Conservation (phyloP, 345 rosid genomes). For the Salix arbutifolia region DNA sequence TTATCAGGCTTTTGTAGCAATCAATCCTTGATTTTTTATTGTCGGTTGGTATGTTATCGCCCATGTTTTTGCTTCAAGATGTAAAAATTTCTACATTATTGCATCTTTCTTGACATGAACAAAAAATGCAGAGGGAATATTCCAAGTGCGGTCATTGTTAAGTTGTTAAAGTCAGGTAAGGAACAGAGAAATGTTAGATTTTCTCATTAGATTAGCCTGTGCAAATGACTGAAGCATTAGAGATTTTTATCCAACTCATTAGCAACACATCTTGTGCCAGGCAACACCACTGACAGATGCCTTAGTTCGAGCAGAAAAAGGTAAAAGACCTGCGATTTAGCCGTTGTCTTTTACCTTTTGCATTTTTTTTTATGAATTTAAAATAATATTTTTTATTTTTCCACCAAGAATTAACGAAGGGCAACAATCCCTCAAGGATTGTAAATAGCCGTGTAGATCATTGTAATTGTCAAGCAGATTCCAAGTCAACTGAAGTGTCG, state of each 20-base stretch:
- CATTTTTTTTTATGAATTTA: too few relatives aligned
- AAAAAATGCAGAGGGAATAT: slow-evolving; percentile 8
- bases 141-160: slow-evolving; percentile 10
- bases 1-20: slow-evolving; percentile 8
- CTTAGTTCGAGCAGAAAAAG: neutral
- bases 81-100: slow-evolving; percentile 4
- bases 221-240: neutral
- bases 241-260: neutral
- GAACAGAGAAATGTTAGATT: slow-evolving; percentile 8
- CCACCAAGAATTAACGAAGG: neutral
- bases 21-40: slow-evolving; percentile 19
- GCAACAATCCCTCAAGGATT: neutral
- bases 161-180: neutral
- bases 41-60: slow-evolving; percentile 13
- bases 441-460: neutral
- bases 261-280: neutral
- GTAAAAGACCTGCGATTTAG: neutral
- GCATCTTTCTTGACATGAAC: neutral
- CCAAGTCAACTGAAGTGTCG: neutral
- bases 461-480: neutral
- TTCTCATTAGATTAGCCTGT: neutral
- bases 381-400: too few relatives aligned
- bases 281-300: neutral
- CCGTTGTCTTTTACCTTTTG: too few relatives aligned
- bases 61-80: slow-evolving; percentile 15